Evolutionary conservation across 2,329 filamentous ascomycete species (phyloP).

Genomic region (Aspergillus aculeatinus): DNA sequence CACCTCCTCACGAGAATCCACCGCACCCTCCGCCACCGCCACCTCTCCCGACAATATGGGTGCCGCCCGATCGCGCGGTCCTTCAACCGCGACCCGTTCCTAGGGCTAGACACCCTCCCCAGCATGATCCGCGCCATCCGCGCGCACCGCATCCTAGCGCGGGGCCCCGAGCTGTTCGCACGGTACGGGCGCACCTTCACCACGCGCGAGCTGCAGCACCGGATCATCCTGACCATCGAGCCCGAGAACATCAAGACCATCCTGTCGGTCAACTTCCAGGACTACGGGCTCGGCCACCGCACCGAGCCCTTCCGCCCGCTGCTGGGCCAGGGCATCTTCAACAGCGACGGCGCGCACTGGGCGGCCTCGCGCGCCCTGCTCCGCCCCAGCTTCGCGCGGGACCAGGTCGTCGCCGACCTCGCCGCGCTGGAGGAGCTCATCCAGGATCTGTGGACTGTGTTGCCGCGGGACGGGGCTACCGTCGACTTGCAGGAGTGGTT

Average conservation of each 20-base stretch:
- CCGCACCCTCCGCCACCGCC: conserved; percentile 18
- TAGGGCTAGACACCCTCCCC: conserved; percentile 15
- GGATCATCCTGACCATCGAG: conserved; percentile 38
- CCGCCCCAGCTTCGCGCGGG: conserved; percentile 20
- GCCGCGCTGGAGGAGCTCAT: not conserved
- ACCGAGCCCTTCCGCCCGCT: conserved; percentile 18
- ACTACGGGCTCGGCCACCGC: conserved; percentile 47
- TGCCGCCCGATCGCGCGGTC: conserved; percentile 16
- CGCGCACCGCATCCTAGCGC: conserved; percentile 3
- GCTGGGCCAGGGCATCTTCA: conserved; percentile 25
- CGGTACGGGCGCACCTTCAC: conserved; percentile 13
- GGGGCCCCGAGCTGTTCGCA: not conserved
- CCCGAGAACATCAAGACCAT: conserved; percentile 57
- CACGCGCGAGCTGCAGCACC: conserved; percentile 11
- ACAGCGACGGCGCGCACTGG: conserved; percentile 17
- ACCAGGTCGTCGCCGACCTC: conserved; percentile 4
- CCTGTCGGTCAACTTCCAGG: conserved; percentile 52
- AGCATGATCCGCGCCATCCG: not conserved
- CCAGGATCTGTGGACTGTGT: not conserved
- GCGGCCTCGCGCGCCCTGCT: conserved; percentile 14
- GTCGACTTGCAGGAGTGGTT: not conserved
- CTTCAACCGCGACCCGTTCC: conserved; percentile 18
- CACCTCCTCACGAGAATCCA: not conserved
- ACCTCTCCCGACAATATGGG: conserved; percentile 16
- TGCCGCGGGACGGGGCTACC: not conserved